Percentiles rank a stretch among this genome's conserved stretches.
phyloP scores from a whole-genome alignment of 495 filamentous ascomycete genomes.

The Lophium mytilinum region DNA sequence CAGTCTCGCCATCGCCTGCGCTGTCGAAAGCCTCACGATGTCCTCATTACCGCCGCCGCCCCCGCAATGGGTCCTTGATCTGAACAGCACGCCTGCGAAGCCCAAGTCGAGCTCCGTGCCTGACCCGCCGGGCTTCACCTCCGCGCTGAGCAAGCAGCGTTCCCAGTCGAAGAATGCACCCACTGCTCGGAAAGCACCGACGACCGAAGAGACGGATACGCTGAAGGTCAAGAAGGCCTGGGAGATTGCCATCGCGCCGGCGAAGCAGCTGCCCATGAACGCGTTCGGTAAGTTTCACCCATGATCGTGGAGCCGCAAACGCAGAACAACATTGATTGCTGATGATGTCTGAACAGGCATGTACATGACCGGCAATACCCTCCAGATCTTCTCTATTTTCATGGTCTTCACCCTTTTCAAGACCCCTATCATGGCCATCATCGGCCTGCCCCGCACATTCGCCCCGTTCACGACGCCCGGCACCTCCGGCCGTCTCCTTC shows the following conservation, averaged over 20 bases:
- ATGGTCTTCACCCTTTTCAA: constrained; percentile 99
- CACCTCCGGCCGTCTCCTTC: constrained; percentile 60
- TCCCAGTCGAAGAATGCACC: constrained; percentile 3
- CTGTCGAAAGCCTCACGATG: constrained; percentile 1
- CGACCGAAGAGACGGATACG: constrained; percentile 76
- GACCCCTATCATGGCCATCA: constrained; percentile 78
- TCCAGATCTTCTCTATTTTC: constrained; percentile 99
- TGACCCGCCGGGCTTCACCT: constrained; percentile 82
- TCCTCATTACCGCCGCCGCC: constrained; percentile 41
- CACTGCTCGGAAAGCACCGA: constrained; percentile 47
- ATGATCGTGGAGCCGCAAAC: neutral
- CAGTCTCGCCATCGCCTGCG: neutral
- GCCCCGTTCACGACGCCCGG: constrained; percentile 78
- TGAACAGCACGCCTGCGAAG: constrained; percentile 58
- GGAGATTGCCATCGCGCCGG: constrained; percentile 91
- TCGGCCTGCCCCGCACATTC: constrained; percentile 72
- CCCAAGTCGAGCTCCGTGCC: constrained; percentile 55
- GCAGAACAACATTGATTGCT: neutral
- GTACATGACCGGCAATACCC: constrained; percentile 99
- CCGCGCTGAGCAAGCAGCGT: constrained; percentile 41
- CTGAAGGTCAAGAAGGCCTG: constrained; percentile 98
- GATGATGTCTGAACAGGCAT: constrained; percentile 48
- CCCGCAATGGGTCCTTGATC: constrained; percentile 73
- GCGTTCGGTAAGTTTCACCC: constrained; percentile 51
- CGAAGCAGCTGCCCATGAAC: constrained; percentile 95